Conservation (phyloP, 495 filamentous ascomycete species). For the Hypoxylon cercidicola region DNA sequence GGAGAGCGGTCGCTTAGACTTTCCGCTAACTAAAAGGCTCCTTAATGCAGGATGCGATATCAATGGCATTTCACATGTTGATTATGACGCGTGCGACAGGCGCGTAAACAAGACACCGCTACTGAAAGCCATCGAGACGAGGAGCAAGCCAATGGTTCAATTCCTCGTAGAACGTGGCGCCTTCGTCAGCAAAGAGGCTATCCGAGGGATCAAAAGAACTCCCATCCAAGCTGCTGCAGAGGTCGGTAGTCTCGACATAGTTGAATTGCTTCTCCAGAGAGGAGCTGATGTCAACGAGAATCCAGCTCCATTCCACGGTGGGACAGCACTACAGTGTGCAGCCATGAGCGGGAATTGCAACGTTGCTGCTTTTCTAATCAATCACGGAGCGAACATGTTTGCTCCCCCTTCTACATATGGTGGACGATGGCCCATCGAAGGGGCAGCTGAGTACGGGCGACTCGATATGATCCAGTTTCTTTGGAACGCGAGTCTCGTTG, state of each 20-base stretch:
- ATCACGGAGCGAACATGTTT: constrained; percentile 33
- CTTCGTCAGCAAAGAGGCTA: constrained; percentile 37
- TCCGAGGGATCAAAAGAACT: constrained; percentile 23
- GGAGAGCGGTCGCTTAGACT: not conserved
- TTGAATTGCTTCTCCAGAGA: constrained; percentile 26
- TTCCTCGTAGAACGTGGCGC: constrained; percentile 48
- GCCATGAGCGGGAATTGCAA: constrained; percentile 40
- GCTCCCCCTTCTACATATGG: constrained; percentile 28
- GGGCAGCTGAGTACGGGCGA: constrained; percentile 56
- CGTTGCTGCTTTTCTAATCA: constrained; percentile 32
- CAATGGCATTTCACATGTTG: not conserved
- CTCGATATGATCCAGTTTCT: constrained; percentile 59
- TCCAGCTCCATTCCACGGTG: constrained; percentile 34
- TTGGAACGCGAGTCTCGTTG: constrained; percentile 39
- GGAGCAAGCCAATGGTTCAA: constrained; percentile 35
- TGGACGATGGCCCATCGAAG: constrained; percentile 56
- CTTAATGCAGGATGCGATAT: constrained; percentile 18
- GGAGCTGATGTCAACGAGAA: constrained; percentile 27
- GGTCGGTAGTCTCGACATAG: constrained; percentile 38
- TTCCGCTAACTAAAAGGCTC: constrained; percentile 3
- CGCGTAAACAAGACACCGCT: constrained; percentile 19
- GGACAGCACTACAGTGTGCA: constrained; percentile 36
- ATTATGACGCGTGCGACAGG: no score
- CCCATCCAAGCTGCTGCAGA: constrained; percentile 47
- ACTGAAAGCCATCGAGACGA: constrained; percentile 18